A percentile compares a stretch with the other conserved stretches of the same genome.
Evolutionary conservation across 2,329 filamentous ascomycete species (phyloP).

Genomic region (Sclerotiophoma versabilis): DNA sequence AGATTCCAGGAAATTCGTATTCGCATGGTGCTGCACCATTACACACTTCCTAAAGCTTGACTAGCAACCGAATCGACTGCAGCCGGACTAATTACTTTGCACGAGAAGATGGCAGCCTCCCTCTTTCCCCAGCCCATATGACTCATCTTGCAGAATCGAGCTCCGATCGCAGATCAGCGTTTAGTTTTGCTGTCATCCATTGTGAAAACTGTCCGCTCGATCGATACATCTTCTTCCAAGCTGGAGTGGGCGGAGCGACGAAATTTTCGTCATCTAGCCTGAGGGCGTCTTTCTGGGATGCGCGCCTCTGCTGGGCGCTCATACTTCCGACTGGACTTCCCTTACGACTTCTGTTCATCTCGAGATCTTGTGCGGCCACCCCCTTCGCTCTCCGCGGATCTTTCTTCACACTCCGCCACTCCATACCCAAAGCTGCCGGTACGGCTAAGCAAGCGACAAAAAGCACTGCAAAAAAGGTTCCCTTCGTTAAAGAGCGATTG

Average conservation of each 20-base stretch:
- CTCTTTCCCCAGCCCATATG: not conserved
- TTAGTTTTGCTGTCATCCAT: slow-evolving; percentile 34
- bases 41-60: too few relatives aligned
- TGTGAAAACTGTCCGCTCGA: slow-evolving; percentile 34
- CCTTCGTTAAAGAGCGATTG: slow-evolving; percentile 38
- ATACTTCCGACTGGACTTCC: not conserved
- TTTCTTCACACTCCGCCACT: slow-evolving; percentile 72
- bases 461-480: slow-evolving; percentile 65
- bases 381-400: slow-evolving; percentile 1
- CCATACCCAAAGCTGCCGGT: slow-evolving; percentile 62
- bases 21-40: too few relatives aligned
- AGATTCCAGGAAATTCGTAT: too few relatives aligned
- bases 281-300: not conserved
- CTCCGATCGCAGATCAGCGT: slow-evolving; percentile 29
- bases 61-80: too few relatives aligned
- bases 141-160: not conserved
- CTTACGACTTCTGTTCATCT: not conserved
- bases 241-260: slow-evolving; percentile 16
- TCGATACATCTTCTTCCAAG: slow-evolving; percentile 28
- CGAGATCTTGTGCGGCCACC: slow-evolving; percentile 1
- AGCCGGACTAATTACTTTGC: not conserved
- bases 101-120: too few relatives aligned
- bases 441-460: slow-evolving; percentile 63
- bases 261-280: not conserved
- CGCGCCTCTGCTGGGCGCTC: not conserved